Base-by-base conservation (phyloP, 2,329 filamentous ascomycete genomes). In the Nigrospora osmanthi region DNA sequence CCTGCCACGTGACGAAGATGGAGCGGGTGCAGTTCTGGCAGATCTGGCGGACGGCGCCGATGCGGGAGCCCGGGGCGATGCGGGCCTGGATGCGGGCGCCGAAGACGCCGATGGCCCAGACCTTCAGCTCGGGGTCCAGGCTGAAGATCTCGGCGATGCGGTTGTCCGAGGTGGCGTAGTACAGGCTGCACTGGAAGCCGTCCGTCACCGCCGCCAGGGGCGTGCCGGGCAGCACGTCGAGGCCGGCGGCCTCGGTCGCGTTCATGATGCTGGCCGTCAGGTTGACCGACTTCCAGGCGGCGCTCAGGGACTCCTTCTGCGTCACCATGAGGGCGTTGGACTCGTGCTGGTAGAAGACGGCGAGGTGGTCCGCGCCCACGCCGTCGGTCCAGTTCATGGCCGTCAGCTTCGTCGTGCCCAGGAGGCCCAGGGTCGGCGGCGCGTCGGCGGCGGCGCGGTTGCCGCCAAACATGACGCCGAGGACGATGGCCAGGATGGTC, bases 361-460 rank as follows among this genome's bases (percentile, higher is more conserved):
- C 45, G 31, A 43, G 35, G 45, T 43, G 43, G 15, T 44, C 45
- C 9, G 38, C 38, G 30, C 37, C 43, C 38, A 38, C 38, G 15
- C 38, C 17, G 42, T 49, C 47, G 9, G 47, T 49, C 47, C 47
- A 49, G 42, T 47, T 47, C 31, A 49, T 34, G n/a, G 47, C 47
- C 38, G 28, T 40, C 16, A 49, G 41, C 19, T 31, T 38, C 4
- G 47, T 42, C 16, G 3, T 39, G 13, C 32, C 31, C 6, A 49
- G 42, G 15, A 49, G 13, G 31, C 41, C 38, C 13, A 41, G 39
- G 10, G 16, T 4, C 9, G 32, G 19, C 14, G 19, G 2, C 19
- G 32, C 5, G 17, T 16, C 19, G 16, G 3, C 3, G 5, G 16
- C 16, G 33, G 3, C 6, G 4, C 40, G 32, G 33, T 23, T 32